Evolutionary conservation across 495 filamentous ascomycete genomes (phyloP).

Genomic region (Xylaria flabelliformis): DNA sequence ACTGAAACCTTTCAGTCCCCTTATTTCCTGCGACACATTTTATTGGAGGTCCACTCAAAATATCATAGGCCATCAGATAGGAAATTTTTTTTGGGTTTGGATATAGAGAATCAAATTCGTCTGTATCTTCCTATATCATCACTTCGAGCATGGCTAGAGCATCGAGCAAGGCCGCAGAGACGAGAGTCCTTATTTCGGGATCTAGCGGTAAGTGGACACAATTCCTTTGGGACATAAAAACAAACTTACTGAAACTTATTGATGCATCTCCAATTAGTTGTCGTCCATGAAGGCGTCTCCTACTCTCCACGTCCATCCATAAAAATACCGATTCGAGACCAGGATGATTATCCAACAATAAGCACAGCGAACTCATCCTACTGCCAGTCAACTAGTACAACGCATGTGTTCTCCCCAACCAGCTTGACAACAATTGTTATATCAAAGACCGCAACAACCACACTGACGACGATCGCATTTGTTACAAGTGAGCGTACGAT

Average conservation of each 20-base stretch:
- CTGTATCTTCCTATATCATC: not conserved
- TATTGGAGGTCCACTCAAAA: not conserved
- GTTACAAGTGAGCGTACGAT: slow-evolving; percentile 12
- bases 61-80: not conserved
- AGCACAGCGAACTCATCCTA: slow-evolving; percentile 5
- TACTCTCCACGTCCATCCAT: not conserved
- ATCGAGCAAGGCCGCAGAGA: not conserved
- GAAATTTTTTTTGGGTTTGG: not conserved
- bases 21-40: not conserved
- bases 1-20: not conserved
- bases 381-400: not conserved
- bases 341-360: slow-evolving; percentile 16
- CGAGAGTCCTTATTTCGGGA: not conserved
- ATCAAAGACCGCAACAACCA: slow-evolving; percentile 8
- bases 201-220: slow-evolving; percentile 1
- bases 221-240: not conserved
- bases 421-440: slow-evolving; percentile 16
- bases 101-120: not conserved
- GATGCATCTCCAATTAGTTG: not conserved
- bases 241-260: not conserved
- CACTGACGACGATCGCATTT: slow-evolving; percentile 12
- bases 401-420: not conserved
- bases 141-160: not conserved
- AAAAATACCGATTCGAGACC: not conserved
- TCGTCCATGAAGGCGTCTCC: not conserved